Conservation (phyloP, 768 basidiomycete genomes). For the Symmetrospora coprosmae region DNA sequence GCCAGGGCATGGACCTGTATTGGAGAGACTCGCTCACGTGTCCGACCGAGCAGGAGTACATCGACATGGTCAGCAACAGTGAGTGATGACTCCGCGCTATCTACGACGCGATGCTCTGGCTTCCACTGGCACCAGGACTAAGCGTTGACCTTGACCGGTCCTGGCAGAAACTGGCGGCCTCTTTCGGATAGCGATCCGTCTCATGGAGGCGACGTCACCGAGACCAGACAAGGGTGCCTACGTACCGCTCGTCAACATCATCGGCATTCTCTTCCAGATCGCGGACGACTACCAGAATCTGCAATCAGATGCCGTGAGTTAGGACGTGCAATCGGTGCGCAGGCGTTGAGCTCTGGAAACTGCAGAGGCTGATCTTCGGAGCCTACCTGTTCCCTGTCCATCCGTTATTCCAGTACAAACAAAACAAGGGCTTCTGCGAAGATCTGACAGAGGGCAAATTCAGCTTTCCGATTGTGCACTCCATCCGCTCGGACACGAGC, state of each 20-base stretch:
- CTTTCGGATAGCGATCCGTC: conserved; percentile 76
- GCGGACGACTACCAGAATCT: conserved; percentile 96
- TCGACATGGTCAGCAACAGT: conserved; percentile 96
- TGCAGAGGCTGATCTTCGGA: background rate
- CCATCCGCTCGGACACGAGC: conserved; percentile 59
- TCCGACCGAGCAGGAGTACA: conserved; percentile 86
- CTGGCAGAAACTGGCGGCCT: conserved; percentile 78
- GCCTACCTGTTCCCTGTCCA: background rate
- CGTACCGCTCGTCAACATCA: conserved; percentile 79
- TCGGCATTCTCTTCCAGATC: conserved; percentile 91
- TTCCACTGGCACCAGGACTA: background rate
- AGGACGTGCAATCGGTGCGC: background rate
- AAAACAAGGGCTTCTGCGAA: conserved; percentile 63
- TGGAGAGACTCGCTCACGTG: conserved; percentile 86
- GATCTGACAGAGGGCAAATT: conserved; percentile 95
- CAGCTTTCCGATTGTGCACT: conserved; percentile 87
- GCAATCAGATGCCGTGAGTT: conserved; percentile 60
- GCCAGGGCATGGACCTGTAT: conserved; percentile 83
- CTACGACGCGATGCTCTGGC: no score
- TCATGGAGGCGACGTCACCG: conserved; percentile 66
- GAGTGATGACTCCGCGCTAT: conserved; percentile 29
- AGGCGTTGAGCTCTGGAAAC: background rate
- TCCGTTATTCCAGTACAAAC: conserved; percentile 76
- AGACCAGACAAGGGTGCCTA: conserved; percentile 44
- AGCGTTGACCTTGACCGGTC: no score